Evolutionary conservation across 2,329 filamentous ascomycete species (phyloP), one percentile per base, ranked within the genome.

Genomic region (Colletotrichum sp.): DNA sequence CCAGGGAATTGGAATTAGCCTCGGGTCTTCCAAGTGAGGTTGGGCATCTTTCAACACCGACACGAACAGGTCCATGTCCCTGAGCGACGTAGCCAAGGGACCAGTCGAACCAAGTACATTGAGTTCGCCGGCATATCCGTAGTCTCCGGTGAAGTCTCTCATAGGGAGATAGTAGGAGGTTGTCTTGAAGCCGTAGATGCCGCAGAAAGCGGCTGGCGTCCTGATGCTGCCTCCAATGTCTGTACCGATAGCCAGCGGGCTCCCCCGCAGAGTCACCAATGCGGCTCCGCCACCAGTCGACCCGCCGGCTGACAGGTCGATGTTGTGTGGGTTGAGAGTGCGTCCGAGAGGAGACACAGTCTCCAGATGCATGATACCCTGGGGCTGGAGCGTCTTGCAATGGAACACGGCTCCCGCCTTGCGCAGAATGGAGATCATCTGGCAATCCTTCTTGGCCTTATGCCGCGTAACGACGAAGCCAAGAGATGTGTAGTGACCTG

Each of bases 331-430:
- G 79, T 94, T 94, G 4, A 93, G 83, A 0, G 90, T 91, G 38
- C 90, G 87, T 2, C 92, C 92, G 72, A 90, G 92, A 24, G 93
- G 82, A 79, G 92, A 93, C 55, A 89, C 87, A 5, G 88, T 90
- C 79, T 94, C 93, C 48, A 92, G 80, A 18, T 87, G 86, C 81
- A 87, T 87, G 64, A 92, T 83, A 0, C 87, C 88, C 78, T 92
- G 90, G 1, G 93, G 93, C 8, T 94, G 88, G 71, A 93, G 94
- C 1, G 93, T 94, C 81, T 94, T 94, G 74, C 91, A 90, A 79
- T 93, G 92, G 62, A 92, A 86, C 2, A 94, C 87, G 2, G 92
- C 93, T 3, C 93, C 93, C 0, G 91, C 85, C 18, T 84, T 85
- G 48, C 89, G 84, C 12, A 94, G 83, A 2, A 93, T 84, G 1